Base-by-base conservation (phyloP, 495 filamentous ascomycete species). In the Penicillium parvum region DNA sequence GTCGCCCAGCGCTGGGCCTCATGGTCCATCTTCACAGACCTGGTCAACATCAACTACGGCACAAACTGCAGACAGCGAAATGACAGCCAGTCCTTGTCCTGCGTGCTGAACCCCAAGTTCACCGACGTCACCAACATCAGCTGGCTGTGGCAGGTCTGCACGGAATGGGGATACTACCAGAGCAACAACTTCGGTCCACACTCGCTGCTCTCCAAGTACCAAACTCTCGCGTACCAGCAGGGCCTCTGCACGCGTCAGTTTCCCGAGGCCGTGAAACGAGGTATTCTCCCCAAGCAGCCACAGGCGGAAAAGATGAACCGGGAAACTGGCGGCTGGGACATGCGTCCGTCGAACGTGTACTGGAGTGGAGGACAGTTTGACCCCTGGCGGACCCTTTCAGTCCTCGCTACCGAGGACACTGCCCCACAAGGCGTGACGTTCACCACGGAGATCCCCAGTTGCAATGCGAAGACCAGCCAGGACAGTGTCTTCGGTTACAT, bases 141-240 rank as follows among this genome's bases (percentile, higher is more conserved):
- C 37, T 83, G 79, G 79, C 71, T 59, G 6, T 83, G 77, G 77
- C 76, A 81, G 50, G 79, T 75, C 50, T 82, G 79, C 57, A 74
- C 74, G 8, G 71, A 81, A 54, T 81, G 69, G 65, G 79, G 78
- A 26, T 75, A 66, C 49, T 73, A 72, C 48, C 77, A 80, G 49
- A 66, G 65, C 45, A 69, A 72, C 45, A 82, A 82, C 43, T 55
- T 66, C 12, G 66, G 70, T 11, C 55, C 58, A 6, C 63, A 75
- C 42, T 67, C 71, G 8, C 57, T 83, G 8, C 61, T 78, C 19
- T 76, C 73, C 20, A 55, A 53, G 10, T 81, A 72, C 47, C 74
- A 77, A 43, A 73, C 63, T 16, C 69, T 79, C 9, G 52, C 67
- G 4, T 72, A 76, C 50, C 62, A 69, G 26, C 74, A 76, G 39